These are phyloP conservation scores for Collybiopsis confluens DNA, from an alignment of 768 basidiomycete species.

Conservation along the genomic window DNA sequence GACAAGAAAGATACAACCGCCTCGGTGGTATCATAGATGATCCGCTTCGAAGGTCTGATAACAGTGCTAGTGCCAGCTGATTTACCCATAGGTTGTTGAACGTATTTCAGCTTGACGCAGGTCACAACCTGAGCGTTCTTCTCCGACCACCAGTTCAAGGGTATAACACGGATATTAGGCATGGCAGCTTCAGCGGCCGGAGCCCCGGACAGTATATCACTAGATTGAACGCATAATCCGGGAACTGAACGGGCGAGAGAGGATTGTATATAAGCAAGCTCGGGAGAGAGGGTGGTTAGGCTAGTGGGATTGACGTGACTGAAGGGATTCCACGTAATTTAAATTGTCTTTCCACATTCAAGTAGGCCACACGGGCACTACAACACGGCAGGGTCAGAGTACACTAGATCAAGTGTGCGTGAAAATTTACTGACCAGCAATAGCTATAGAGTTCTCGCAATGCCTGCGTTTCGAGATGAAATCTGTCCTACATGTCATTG, in stretches of 20 bases:
- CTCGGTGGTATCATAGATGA: constrained; percentile 85
- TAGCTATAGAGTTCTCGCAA: constrained; percentile 80
- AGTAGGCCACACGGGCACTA: constrained; percentile 88
- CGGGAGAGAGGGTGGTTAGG: constrained; percentile 31
- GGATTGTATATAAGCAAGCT: constrained; percentile 59
- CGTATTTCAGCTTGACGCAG: constrained; percentile 86
- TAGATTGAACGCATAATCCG: constrained; percentile 76
- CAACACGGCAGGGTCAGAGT: background rate
- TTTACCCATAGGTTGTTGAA: constrained; percentile 81
- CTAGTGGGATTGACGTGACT: constrained; percentile 62
- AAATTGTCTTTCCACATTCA: constrained; percentile 83
- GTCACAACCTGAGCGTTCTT: constrained; percentile 80
- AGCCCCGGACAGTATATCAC: constrained; percentile 75
- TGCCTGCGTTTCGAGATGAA: constrained; percentile 68
- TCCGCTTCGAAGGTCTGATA: constrained; percentile 81
- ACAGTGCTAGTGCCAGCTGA: constrained; percentile 55
- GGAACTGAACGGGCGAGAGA: constrained; percentile 77
- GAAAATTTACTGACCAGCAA: constrained; percentile 57
- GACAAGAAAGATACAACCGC: constrained; percentile 88
- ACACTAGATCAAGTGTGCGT: background rate
- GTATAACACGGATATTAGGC: constrained; percentile 87
- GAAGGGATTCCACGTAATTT: constrained; percentile 78
- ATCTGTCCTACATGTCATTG: constrained; percentile 41
- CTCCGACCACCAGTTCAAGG: constrained; percentile 89
- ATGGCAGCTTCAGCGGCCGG: constrained; percentile 90